phyloP scores from a whole-genome alignment of 208 protist genomes.

The Crithidia expoeki region DNA sequence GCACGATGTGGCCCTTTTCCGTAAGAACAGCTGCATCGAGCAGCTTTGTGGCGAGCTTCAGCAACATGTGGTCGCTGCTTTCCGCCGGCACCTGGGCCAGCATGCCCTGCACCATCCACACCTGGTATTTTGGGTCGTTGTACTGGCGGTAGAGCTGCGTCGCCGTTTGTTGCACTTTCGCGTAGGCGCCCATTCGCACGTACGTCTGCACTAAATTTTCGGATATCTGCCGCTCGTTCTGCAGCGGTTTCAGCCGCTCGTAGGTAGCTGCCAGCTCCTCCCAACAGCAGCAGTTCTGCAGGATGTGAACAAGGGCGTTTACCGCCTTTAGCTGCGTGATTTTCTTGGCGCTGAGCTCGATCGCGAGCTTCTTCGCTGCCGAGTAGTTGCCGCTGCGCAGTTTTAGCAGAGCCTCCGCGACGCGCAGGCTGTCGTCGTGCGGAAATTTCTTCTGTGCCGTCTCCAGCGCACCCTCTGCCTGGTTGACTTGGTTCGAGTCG shows the following conservation, averaged over 20 bases:
- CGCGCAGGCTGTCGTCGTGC: constrained; percentile 51
- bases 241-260: constrained; percentile 53
- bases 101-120: constrained; percentile 85
- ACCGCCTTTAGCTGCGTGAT: constrained; percentile 61
- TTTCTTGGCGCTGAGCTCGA: constrained; percentile 45
- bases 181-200: constrained; percentile 79
- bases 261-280: constrained; percentile 65
- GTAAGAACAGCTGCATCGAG: constrained; percentile 66
- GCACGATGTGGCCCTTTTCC: constrained; percentile 57
- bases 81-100: constrained; percentile 76
- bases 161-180: constrained; percentile 62
- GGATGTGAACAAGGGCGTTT: constrained; percentile 67
- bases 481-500: constrained; percentile 50
- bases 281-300: constrained; percentile 81
- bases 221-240: constrained; percentile 59
- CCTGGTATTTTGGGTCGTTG: constrained; percentile 70
- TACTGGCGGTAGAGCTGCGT: constrained; percentile 67
- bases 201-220: constrained; percentile 85
- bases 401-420: constrained; percentile 64
- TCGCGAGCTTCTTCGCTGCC: constrained; percentile 49
- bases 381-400: constrained; percentile 40
- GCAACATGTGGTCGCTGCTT: constrained; percentile 64
- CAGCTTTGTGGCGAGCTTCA: constrained; percentile 77
- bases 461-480: constrained; percentile 73
- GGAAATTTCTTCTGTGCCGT: constrained; percentile 64